Evolutionary conservation across 1,284 basidiomycete genomes (phyloP).

Genomic region (Gymnopus androsaceus): DNA sequence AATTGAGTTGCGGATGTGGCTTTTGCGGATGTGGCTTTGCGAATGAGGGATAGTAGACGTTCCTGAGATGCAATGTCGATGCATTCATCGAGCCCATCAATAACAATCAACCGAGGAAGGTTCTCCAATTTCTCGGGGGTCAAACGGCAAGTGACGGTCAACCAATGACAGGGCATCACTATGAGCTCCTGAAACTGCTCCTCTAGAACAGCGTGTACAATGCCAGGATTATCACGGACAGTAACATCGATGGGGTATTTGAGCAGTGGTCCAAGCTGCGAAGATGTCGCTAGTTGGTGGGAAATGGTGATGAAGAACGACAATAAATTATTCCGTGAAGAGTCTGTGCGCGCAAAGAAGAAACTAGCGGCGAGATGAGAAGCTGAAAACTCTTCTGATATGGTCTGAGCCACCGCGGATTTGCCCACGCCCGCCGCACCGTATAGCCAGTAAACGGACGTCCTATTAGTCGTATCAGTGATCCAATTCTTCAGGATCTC

Average conservation of each 20-base stretch:
- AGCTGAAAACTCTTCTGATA: no score
- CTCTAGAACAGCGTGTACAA: not conserved
- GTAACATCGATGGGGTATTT: not conserved
- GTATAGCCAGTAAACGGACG: no score
- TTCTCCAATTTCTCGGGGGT: constrained; percentile 31
- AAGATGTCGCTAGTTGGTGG: not conserved
- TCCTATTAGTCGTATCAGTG: no score
- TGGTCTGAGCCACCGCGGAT: no score
- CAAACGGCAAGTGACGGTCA: not conserved
- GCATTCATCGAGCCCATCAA: no score
- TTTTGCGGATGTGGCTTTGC: constrained; percentile 25
- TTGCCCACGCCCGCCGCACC: no score
- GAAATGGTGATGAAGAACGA: constrained; percentile 2
- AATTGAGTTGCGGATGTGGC: constrained; percentile 27
- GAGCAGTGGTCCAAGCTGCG: not conserved
- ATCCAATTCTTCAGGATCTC: no score
- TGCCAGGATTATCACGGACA: not conserved
- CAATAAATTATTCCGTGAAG: not conserved
- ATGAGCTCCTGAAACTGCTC: constrained; percentile 7
- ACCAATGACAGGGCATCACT: not conserved
- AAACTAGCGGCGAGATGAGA: no score
- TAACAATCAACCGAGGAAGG: no score
- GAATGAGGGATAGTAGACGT: constrained; percentile 28
- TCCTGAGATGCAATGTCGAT: constrained; percentile 25
- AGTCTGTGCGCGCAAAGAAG: constrained; percentile 18